Evolutionary conservation across 1,139 yeast genomes (phyloP), one percentile per base, ranked within the genome.

Genomic region (Lodderomyces beijingensis): DNA sequence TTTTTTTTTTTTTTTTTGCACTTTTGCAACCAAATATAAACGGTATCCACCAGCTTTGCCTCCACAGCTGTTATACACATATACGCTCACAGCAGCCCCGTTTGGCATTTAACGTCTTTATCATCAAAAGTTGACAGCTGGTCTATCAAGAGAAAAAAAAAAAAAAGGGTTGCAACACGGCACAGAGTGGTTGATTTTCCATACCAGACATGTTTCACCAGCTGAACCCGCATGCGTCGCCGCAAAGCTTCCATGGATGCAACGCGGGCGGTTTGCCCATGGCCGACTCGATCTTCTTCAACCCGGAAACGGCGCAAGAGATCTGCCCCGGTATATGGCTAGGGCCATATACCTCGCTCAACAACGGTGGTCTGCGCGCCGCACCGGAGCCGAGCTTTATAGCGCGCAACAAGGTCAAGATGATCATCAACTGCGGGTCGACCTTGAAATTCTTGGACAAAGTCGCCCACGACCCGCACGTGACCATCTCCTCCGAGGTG

Each of bases 381-480:
- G 8, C 13, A 15, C 16, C 9, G 5, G 15, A 39, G 29, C 12
- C 35, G 5, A 34, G 35, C 42, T 53, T 39, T 37, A 12, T 62
- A 16, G 39, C 42, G n/a, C 40, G 47, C 16, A 44, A 53, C 34
- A 57, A 61, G 34, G 55, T 64, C 35, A 65, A 66, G 44, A 59
- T 68, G 16, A 52, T 68, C 25, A 57, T 68, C 36, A 68, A 65
- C 45, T 67, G 73, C 39, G 58, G 63, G 2, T 50, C 61, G 16
- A 65, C 73, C 1, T 42, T 48, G 34, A 46, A 44, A 19, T 67
- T 67, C 38, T 45, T 62, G 31, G 38, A 43, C 16, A 36, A 37
- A 31, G 40, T 56, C 19, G 47, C 46, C 16, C 40, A 62, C 21
- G 29, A 28, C 8, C 49, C 54, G 14, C 25, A 43, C 5, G 36